Conservation (phyloP, 2,329 filamentous ascomycete species). For the Neopestalotiopsis clavispora region DNA sequence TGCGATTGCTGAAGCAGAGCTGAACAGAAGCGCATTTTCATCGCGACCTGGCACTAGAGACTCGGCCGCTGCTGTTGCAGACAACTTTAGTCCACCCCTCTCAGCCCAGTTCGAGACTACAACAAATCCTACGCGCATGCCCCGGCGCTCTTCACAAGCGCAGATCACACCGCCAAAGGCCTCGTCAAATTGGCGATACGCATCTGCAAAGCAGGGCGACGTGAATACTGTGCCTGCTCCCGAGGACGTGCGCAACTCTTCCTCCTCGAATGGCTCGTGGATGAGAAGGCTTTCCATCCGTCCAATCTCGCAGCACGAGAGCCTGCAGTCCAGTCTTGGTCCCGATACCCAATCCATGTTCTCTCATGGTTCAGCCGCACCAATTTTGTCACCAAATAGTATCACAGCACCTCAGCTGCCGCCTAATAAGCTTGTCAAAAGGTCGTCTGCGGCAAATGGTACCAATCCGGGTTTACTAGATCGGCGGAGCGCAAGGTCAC, state of each 20-base stretch:
- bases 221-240: conserved; percentile 39
- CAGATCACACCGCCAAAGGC: conserved; percentile 47
- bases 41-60: conserved; percentile 50
- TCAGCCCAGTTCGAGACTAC: conserved; percentile 25
- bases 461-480: conserved; percentile 46
- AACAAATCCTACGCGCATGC: conserved; percentile 32
- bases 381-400: conserved; percentile 57
- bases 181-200: conserved; percentile 44
- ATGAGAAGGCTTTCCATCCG: conserved; percentile 72
- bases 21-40: conserved; percentile 32
- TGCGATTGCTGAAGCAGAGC: conserved; percentile 37
- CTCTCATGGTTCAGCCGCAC: conserved; percentile 69
- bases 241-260: conserved; percentile 59
- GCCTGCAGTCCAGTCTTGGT: conserved; percentile 66
- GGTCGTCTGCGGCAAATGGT: conserved; percentile 62
- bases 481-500: conserved; percentile 59
- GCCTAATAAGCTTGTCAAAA: conserved; percentile 81
- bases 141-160: conserved; percentile 30
- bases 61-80: conserved; percentile 38
- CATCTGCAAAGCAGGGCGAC: conserved; percentile 41
- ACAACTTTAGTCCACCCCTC: conserved; percentile 27
- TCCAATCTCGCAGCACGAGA: conserved; percentile 68
- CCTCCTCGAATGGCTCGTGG: conserved; percentile 72
- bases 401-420: conserved; percentile 51
- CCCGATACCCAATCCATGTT: conserved; percentile 70